phyloP scores from a whole-genome alignment of 805 yeast species.

The Saccharomycodes ludwigii region DNA sequence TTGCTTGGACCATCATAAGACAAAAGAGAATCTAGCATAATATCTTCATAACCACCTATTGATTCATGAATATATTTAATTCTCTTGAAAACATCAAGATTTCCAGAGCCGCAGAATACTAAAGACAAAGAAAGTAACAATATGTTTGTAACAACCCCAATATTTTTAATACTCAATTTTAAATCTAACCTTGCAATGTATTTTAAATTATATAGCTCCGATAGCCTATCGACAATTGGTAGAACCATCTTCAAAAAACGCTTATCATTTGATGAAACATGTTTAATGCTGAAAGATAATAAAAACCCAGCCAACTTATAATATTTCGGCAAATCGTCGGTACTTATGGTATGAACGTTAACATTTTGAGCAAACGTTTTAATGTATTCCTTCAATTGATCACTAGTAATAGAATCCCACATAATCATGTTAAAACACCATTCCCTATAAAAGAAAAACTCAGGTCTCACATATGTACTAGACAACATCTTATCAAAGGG shows the following conservation, averaged over 20 bases:
- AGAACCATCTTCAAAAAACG: conserved; percentile 37
- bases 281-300: conserved; percentile 59
- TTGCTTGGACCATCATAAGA: too few species aligned
- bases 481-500: conserved; percentile 49
- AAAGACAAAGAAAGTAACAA: conserved; percentile 54
- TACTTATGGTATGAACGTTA: conserved; percentile 26
- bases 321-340: conserved; percentile 50
- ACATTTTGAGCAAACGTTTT: conserved; percentile 7
- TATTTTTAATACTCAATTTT: conserved; percentile 36
- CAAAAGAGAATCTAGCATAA: too few species aligned
- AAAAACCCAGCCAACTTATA: conserved; percentile 66
- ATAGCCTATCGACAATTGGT: conserved; percentile 16
- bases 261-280: conserved; percentile 55
- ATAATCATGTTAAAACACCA: conserved; percentile 51
- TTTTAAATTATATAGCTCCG: conserved; percentile 22
- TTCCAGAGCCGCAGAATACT: conserved; percentile 88
- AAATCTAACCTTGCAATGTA: conserved; percentile 44
- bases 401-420: conserved; percentile 51
- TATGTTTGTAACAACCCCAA: conserved; percentile 43
- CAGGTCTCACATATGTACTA: conserved; percentile 58
- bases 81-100: conserved; percentile 62
- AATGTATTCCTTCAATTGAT: conserved; percentile 21
- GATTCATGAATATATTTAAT: conserved; percentile 54
- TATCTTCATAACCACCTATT: neutral
- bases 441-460: conserved; percentile 52